Conservation (phyloP, 495 filamentous ascomycete species). For the Aspergillus nidulans region DNA sequence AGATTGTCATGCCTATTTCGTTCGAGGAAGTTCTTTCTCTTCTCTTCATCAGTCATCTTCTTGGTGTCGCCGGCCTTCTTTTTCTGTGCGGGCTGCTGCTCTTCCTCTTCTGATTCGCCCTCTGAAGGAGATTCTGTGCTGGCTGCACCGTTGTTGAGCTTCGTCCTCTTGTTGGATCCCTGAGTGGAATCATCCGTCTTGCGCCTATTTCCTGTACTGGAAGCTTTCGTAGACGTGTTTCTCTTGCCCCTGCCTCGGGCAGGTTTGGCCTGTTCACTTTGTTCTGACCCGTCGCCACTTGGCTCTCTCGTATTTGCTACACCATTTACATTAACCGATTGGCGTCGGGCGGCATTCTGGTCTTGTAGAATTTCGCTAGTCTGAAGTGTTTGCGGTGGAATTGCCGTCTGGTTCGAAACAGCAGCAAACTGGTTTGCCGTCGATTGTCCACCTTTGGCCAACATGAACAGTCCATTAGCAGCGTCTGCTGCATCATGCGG, state of each 20-base stretch:
- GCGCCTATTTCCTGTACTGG: conserved; percentile 55
- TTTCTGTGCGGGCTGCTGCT: conserved; percentile 44
- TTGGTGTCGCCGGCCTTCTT: conserved; percentile 44
- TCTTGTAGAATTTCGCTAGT: conserved; percentile 37
- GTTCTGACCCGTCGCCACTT: conserved; percentile 68
- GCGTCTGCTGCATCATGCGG: conserved; percentile 90
- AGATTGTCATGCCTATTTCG: conserved; percentile 84
- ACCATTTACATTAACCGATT: conserved; percentile 35
- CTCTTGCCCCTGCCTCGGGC: conserved; percentile 71
- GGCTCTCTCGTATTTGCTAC: conserved; percentile 49
- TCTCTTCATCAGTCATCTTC: conserved; percentile 99
- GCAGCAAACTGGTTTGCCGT: conserved; percentile 49
- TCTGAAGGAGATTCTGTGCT: conserved; percentile 50
- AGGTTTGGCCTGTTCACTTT: conserved; percentile 61
- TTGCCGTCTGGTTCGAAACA: conserved; percentile 43
- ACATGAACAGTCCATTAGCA: conserved; percentile 88
- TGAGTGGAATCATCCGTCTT: conserved; percentile 80
- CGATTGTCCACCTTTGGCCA: conserved; percentile 65
- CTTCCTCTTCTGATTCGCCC: conserved; percentile 53
- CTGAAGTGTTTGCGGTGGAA: conserved; percentile 31
- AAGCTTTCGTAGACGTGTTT: conserved; percentile 42
- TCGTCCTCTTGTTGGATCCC: conserved; percentile 66
- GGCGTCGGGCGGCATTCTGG: conserved; percentile 23
- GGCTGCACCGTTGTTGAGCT: conserved; percentile 50
- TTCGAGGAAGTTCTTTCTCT: conserved; percentile 96